Evolutionary conservation across 1,284 basidiomycete genomes (phyloP).

Genomic region (Heterobasidion parviporum): DNA sequence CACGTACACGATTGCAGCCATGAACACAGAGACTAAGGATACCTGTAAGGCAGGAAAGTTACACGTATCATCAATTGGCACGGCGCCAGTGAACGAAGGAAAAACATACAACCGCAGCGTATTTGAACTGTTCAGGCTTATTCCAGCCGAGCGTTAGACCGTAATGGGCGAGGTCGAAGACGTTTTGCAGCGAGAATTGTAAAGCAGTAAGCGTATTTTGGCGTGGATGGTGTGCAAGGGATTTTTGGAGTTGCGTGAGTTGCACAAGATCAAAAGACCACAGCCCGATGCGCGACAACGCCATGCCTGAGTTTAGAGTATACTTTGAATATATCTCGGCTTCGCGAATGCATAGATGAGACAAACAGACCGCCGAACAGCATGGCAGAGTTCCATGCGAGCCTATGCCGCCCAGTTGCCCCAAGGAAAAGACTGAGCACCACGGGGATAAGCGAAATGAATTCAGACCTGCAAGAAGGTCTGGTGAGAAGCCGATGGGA

Average conservation of each 20-base stretch:
- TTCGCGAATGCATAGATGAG: not conserved
- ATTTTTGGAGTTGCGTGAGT: constrained; percentile 37
- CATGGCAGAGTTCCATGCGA: constrained; percentile 26
- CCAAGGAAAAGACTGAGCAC: constrained; percentile 27
- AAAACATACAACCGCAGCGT: constrained; percentile 14
- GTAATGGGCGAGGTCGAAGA: constrained; percentile 13
- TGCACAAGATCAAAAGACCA: constrained; percentile 47
- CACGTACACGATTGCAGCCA: constrained; percentile 18
- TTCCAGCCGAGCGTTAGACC: constrained; percentile 20
- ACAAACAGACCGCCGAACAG: constrained; percentile 24
- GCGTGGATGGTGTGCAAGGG: constrained; percentile 31
- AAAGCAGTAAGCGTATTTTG: constrained; percentile 28
- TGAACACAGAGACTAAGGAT: constrained; percentile 18
- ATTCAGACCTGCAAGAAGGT: not conserved
- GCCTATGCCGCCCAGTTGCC: constrained; percentile 13
- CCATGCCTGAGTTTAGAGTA: constrained; percentile 21
- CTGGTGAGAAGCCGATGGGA: constrained; percentile 18
- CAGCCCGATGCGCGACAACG: constrained; percentile 37
- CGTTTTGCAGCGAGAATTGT: constrained; percentile 20
- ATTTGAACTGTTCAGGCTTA: constrained; percentile 21
- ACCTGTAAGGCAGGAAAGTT: not conserved
- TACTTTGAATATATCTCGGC: too few relatives aligned
- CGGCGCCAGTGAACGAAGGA: not conserved
- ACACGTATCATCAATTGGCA: not conserved
- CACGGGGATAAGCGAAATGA: constrained; percentile 17